A percentile compares a stretch with the other conserved stretches of the same genome.
phyloP scores from a whole-genome alignment of 768 basidiomycete genomes.

The Tricholoma bakamatsutake region DNA sequence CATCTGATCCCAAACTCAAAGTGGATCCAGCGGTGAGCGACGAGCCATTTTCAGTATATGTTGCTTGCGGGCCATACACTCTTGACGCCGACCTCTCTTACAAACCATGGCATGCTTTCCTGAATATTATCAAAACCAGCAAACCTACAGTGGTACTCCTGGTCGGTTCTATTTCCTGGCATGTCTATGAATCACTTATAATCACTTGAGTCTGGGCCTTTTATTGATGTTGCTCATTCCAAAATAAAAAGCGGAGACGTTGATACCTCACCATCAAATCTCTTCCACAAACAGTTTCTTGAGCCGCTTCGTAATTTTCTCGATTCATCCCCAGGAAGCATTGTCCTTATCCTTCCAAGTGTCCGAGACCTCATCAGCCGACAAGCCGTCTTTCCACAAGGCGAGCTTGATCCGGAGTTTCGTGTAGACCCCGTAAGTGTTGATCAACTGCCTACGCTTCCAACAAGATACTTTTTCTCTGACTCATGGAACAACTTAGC shows the following conservation, averaged over 20 bases:
- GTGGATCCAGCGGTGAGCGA: constrained; percentile 36
- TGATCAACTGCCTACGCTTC: not conserved
- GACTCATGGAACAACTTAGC: constrained; percentile 34
- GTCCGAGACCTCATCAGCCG: constrained; percentile 73
- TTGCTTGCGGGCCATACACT: constrained; percentile 87
- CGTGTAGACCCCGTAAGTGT: constrained; percentile 46
- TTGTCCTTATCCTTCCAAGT: constrained; percentile 76
- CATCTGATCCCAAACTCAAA: constrained; percentile 26
- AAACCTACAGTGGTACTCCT: constrained; percentile 78
- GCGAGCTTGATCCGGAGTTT: constrained; percentile 43
- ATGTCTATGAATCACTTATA: not conserved
- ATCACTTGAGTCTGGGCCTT: constrained; percentile 74
- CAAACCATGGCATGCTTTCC: constrained; percentile 59
- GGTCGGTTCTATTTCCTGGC: constrained; percentile 32
- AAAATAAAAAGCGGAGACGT: constrained; percentile 70
- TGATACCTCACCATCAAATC: constrained; percentile 51
- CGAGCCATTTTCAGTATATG: constrained; percentile 53
- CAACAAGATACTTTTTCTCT: not conserved
- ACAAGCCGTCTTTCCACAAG: constrained; percentile 85
- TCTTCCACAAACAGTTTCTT: constrained; percentile 66
- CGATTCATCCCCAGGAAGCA: constrained; percentile 57
- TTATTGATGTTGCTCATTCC: constrained; percentile 75
- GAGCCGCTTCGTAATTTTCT: constrained; percentile 53
- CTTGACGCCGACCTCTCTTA: constrained; percentile 71
- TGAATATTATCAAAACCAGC: constrained; percentile 51